Evolutionary conservation across 345 rosid species (phyloP).

Genomic region (Laguncularia racemosa): DNA sequence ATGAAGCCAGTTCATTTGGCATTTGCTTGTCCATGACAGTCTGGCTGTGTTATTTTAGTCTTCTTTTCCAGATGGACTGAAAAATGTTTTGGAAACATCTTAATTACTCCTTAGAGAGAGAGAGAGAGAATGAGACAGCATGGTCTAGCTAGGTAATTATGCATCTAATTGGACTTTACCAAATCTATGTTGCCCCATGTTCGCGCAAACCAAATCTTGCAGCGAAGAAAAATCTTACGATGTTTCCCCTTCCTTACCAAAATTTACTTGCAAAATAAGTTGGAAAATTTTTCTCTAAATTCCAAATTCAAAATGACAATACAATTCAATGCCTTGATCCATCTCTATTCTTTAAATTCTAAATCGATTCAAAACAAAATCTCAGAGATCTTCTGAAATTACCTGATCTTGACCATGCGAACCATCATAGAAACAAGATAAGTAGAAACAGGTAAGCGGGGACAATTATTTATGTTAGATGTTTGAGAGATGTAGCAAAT

Average conservation of each 20-base stretch:
- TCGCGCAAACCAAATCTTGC: conserved; percentile 31
- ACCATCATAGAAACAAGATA: not conserved
- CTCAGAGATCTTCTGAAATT: conserved; percentile 18
- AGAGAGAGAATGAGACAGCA: conserved; percentile 11
- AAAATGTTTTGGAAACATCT: conserved; percentile 6
- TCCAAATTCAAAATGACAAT: not conserved
- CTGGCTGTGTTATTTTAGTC: conserved; percentile 1
- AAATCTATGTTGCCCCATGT: conserved; percentile 15
- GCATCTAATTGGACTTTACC: conserved; percentile 17
- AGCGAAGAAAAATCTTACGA: conserved; percentile 19
- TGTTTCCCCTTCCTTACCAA: conserved; percentile 15
- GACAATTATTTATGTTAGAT: not conserved
- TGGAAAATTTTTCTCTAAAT: not conserved
- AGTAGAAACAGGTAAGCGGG: too few species aligned
- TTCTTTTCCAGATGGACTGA: not conserved
- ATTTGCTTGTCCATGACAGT: conserved; percentile 2
- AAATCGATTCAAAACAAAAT: conserved; percentile 7
- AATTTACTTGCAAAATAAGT: too few species aligned
- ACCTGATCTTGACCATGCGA: conserved; percentile 30
- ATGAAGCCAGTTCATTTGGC: not conserved
- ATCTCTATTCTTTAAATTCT: conserved; percentile 10
- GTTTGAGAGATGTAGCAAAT: not conserved
- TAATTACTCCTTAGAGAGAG: conserved; percentile 1
- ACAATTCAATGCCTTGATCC: conserved; percentile 13
- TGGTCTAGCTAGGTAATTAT: conserved; percentile 14